phyloP scores from a whole-genome alignment of 805 yeast species.

The Wickerhamiella allomyrinae region DNA sequence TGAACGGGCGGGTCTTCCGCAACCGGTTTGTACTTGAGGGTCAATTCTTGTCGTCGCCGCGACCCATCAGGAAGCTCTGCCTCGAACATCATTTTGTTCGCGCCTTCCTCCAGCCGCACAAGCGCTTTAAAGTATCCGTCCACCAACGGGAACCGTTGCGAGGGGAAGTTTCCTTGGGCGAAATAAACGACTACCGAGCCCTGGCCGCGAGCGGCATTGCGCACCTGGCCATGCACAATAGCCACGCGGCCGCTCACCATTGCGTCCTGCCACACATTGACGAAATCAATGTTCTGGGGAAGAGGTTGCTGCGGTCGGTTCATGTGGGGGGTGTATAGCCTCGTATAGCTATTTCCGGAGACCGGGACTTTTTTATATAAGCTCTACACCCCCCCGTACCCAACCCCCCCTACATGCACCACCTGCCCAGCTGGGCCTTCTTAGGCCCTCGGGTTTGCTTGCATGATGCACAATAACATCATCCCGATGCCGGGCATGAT shows the following conservation, averaged over 20 bases:
- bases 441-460: too few relatives aligned
- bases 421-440: too few relatives aligned
- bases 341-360: too few relatives aligned
- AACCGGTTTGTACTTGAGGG: conserved; percentile 40
- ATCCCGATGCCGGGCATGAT: too few relatives aligned
- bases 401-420: too few relatives aligned
- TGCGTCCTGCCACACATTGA: conserved; percentile 20
- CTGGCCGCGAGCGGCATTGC: conserved; percentile 20
- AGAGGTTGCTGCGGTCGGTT: conserved; percentile 5
- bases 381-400: too few relatives aligned
- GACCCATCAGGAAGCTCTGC: conserved; percentile 14
- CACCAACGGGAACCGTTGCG: conserved; percentile 55
- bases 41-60: conserved; percentile 18
- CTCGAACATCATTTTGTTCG: conserved; percentile 41
- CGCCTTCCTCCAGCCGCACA: conserved; percentile 56
- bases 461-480: too few relatives aligned
- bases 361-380: too few relatives aligned
- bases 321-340: too few relatives aligned
- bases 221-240: conserved; percentile 26
- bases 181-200: conserved; percentile 32
- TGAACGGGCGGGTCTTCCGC: conserved; percentile 64
- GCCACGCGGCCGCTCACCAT: conserved; percentile 22
- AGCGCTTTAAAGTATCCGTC: conserved; percentile 61
- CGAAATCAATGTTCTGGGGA: conserved; percentile 14
- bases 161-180: conserved; percentile 40